Conservation (phyloP, 352 stramenopile genomes). For the Pythium periplocum region DNA sequence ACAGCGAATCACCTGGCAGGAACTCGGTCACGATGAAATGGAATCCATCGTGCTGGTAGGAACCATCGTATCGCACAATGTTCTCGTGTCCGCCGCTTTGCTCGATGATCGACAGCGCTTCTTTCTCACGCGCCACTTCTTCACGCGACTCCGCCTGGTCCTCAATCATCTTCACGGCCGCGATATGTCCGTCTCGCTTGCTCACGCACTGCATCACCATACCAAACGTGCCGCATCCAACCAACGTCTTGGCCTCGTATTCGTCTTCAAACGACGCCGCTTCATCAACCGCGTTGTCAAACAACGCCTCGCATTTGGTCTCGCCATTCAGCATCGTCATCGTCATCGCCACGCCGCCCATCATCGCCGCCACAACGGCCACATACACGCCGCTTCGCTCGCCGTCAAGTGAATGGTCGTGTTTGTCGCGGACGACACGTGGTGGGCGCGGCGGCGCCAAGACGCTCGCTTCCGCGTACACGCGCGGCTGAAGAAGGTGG, state of each 20-base stretch:
- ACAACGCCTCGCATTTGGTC: background rate
- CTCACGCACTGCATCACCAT: slow-evolving; percentile 79
- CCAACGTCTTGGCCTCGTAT: slow-evolving; percentile 54
- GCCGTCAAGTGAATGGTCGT: slow-evolving; percentile 1
- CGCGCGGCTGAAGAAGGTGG: too few relatives aligned
- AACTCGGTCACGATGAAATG: slow-evolving; percentile 83
- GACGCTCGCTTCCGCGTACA: too few relatives aligned
- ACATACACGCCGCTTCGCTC: slow-evolving; percentile 1
- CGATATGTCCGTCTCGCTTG: slow-evolving; percentile 51
- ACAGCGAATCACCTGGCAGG: slow-evolving; percentile 60
- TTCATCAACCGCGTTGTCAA: background rate
- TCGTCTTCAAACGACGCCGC: slow-evolving; percentile 51
- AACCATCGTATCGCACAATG: slow-evolving; percentile 57
- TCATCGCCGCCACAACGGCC: slow-evolving; percentile 2
- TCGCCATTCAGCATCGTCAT: slow-evolving; percentile 8
- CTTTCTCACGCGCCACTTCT: slow-evolving; percentile 58
- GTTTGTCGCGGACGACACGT: too few relatives aligned
- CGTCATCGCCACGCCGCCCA: slow-evolving; percentile 4
- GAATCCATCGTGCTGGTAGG: slow-evolving; percentile 74
- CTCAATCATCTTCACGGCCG: slow-evolving; percentile 79
- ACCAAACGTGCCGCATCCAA: slow-evolving; percentile 72
- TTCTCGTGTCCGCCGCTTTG: slow-evolving; percentile 48
- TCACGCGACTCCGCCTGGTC: slow-evolving; percentile 40
- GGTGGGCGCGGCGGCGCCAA: too few relatives aligned
- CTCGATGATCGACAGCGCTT: slow-evolving; percentile 47